These are phyloP conservation scores for Tetrahymena borealis DNA, from an alignment of 73 alveolate species.

Conservation along the genomic window DNA sequence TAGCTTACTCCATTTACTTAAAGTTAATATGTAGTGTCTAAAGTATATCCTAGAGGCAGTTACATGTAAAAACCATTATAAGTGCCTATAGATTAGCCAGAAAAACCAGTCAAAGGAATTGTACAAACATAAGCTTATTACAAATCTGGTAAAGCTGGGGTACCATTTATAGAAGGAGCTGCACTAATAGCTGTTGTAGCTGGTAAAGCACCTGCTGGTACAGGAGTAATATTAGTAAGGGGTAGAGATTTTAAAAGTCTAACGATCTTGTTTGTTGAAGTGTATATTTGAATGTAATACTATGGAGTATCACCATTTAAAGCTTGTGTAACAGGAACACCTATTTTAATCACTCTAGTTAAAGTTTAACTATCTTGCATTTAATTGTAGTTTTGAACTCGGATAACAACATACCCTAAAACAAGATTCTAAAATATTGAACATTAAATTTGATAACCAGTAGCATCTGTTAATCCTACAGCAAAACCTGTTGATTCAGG, in stretches of 20 bases:
- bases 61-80: background rate
- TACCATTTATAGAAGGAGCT: background rate
- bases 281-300: background rate
- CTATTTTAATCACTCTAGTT: background rate
- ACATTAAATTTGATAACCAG: background rate
- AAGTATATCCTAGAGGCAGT: background rate
- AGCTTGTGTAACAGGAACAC: background rate
- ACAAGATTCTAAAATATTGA: background rate
- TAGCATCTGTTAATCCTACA: background rate
- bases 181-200: background rate
- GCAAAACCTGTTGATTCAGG: conserved; percentile 7
- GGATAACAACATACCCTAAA: background rate
- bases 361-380: background rate
- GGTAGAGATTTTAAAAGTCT: background rate
- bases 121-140: background rate
- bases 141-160: background rate
- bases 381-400: background rate
- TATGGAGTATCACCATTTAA: background rate
- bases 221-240: background rate
- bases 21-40: background rate
- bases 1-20: background rate
- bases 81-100: background rate
- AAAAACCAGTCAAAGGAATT: background rate
- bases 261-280: background rate
- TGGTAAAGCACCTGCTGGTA: background rate